Evolutionary conservation across 2,329 filamentous ascomycete species (phyloP), one percentile per base, ranked within the genome.

Genomic region (Microdochium paspali): DNA sequence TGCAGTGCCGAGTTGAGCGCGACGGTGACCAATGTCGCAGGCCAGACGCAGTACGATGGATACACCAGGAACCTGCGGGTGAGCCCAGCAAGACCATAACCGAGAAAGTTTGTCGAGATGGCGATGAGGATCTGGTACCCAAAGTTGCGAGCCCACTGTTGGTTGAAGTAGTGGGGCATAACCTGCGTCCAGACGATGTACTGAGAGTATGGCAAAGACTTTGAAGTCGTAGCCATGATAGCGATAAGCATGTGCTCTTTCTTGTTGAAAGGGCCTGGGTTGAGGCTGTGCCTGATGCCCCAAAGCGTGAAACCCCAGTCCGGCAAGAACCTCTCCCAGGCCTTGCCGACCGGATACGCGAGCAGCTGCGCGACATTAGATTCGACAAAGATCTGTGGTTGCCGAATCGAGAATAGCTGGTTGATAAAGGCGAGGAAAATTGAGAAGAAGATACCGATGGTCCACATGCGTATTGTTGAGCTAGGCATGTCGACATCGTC

Each of bases 201-300:
- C 54, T 69, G 59, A 1, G 71, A 72, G 53, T 75, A 75, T 0
- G 72, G 71, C 9, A 65, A 55, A 20, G 61, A 63, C 52, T 64
- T 67, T n/a, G 71, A 71, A 12, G 73, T 73, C 58, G 82, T 82
- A 47, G 81, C 77, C 74, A 78, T 77, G 58, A 78, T 75, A 24
- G 71, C 67, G 48, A 78, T 73, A 45, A 79, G 59, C 64, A 74
- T 68, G 55, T 80, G 77, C 59, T 80, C 77, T 61, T 80, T 80
- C 56, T 72, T 72, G 47, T 72, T 74, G 56, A 80, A 80, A 2
- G 71, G 72, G 0, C 76, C 76, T 0, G 77, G 76, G 54, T 79
- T 80, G 13, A 79, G 65, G 4, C 67, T 70, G 56, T 75, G 71
- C 20, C 68, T 65, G 21, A 66, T 55, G 10, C 72, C 72, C 39